Percentiles rank a stretch among this genome's conserved stretches.
phyloP scores from a whole-genome alignment of 108 stramenopile genomes.

The Epithemia pelagica region DNA sequence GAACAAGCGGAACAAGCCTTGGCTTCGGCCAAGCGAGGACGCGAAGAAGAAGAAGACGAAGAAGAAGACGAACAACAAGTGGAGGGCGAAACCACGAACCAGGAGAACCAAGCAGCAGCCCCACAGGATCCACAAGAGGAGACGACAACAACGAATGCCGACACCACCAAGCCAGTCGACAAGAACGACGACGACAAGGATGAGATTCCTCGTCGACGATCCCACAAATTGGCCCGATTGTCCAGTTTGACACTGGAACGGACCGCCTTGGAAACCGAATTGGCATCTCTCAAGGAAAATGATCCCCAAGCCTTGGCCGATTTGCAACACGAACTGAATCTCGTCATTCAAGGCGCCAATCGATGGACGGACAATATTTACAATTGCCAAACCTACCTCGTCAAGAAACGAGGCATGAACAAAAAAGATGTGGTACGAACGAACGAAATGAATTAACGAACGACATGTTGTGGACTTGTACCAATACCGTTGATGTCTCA shows the following conservation, averaged over 20 bases:
- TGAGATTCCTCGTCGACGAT: slow-evolving; percentile 32
- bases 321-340: slow-evolving; percentile 58
- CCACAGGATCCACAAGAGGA: too few species aligned
- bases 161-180: too few species aligned
- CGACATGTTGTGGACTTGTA: too few species aligned
- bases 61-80: too few species aligned
- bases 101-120: too few species aligned
- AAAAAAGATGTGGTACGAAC: slow-evolving; percentile 86
- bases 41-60: slow-evolving; percentile 41
- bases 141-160: too few species aligned
- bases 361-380: slow-evolving; percentile 95
- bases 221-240: slow-evolving; percentile 55
- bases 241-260: slow-evolving; percentile 37
- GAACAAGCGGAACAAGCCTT: slow-evolving; percentile 52
- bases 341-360: slow-evolving; percentile 70
- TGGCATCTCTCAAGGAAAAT: slow-evolving; percentile 74
- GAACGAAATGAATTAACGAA: too few species aligned
- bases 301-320: slow-evolving; percentile 84
- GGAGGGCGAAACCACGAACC: too few species aligned
- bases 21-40: slow-evolving; percentile 80
- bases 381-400: slow-evolving; percentile 60
- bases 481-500: too few species aligned
- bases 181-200: too few species aligned
- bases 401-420: slow-evolving; percentile 87
- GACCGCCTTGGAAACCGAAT: slow-evolving; percentile 27